Evolutionary conservation across 1,284 basidiomycete species (phyloP), one percentile per base, ranked within the genome.

Genomic region (Cryptococcus jaspeensis): DNA sequence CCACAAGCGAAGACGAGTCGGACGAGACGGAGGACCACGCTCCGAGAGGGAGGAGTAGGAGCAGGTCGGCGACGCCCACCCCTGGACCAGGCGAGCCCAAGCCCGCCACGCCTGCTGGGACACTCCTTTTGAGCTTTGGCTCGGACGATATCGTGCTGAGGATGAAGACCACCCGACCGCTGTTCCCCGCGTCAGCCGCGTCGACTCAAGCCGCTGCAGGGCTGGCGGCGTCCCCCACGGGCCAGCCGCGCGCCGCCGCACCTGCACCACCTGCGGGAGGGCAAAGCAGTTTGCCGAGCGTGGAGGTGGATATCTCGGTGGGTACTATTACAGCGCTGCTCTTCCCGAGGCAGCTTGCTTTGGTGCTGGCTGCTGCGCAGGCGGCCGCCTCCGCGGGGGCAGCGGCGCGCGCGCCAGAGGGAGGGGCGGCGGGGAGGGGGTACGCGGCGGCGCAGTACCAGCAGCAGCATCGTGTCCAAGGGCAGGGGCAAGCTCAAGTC

Each of bases 141-240:
- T 58, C 60, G 0, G 76, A 78, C 39, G 69, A 72, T 43, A 64
- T 77, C 18, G 62, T 73, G 0, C 22, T 74, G n/a, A 55, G 62
- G 2, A 67, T 75, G 63, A 64, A 56, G n/a, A 73, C 64, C 0
- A 64, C 64, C 13, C 53, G 43, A 13, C 43, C 60, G 20, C 28
- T 35, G 49, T 16, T 16, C 45, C 16, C 41, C 28, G n/a, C 45
- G 12, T 50, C 40, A 15, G 28, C 44, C 25, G 28, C 23, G 11
- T 9, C 25, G 1, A 39, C 40, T 16, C n/a, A n/a, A n/a, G n/a
- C n/a, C n/a, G n/a, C n/a, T n/a, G n/a, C n/a, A n/a, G n/a, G n/a
- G n/a, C n/a, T n/a, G n/a, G n/a, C n/a, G n/a, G n/a, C n/a, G n/a
- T n/a, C n/a, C n/a, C n/a, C n/a, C n/a, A n/a, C n/a, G n/a, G n/a